phyloP scores from a whole-genome alignment of 352 stramenopile species.

The Albugo laibachii region DNA sequence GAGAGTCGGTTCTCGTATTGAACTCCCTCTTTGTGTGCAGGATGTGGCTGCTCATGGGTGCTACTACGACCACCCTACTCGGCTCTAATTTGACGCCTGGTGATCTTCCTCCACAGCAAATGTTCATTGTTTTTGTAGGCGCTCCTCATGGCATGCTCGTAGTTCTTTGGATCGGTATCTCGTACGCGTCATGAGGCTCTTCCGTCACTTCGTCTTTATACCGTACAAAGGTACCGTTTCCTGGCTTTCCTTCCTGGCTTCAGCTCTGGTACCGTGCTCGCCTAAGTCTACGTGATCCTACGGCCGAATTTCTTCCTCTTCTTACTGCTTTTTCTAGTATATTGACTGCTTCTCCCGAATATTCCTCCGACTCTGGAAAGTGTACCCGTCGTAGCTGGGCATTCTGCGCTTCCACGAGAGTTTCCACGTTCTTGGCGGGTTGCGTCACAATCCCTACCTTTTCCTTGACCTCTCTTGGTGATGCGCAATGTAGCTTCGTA shows the following conservation, averaged over 20 bases:
- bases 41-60: background rate
- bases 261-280: background rate
- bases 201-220: background rate
- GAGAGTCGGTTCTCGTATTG: background rate
- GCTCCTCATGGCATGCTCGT: too few species aligned
- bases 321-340: background rate
- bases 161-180: background rate
- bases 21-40: constrained; percentile 4
- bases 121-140: too few species aligned
- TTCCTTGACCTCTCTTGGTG: background rate
- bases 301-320: background rate
- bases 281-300: background rate
- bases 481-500: background rate
- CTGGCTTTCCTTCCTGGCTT: background rate
- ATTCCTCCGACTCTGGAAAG: background rate
- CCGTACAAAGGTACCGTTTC: background rate
- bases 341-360: background rate
- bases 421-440: background rate
- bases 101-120: too few species aligned
- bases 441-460: background rate
- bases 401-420: background rate
- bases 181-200: background rate
- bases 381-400: constrained; percentile 1
- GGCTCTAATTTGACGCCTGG: background rate
- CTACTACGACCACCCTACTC: constrained; percentile 1